Conservation (phyloP, 2,329 filamentous ascomycete species). For the Aureobasidium leucospermi region DNA sequence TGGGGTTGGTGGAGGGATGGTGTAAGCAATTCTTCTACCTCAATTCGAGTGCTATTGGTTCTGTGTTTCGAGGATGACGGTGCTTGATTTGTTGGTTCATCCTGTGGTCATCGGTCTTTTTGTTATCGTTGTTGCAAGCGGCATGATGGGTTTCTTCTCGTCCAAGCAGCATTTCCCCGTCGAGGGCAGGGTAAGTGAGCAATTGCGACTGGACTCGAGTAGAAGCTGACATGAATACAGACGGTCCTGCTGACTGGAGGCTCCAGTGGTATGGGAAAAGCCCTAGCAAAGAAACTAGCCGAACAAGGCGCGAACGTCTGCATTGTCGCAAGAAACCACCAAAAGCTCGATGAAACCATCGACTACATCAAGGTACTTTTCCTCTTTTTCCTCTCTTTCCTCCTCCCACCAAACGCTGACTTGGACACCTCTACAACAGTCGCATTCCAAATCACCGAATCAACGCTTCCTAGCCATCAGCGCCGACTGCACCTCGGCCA, state of each 20-base stretch:
- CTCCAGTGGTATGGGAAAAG: slow-evolving; percentile 85
- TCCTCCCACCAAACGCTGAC: not conserved
- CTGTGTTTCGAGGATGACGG: not conserved
- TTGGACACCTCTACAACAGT: not conserved
- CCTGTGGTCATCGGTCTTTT: not conserved
- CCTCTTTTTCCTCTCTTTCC: not conserved
- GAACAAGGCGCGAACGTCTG: slow-evolving; percentile 79
- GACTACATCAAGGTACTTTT: slow-evolving; percentile 53
- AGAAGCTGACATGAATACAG: slow-evolving; percentile 38
- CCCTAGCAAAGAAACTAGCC: slow-evolving; percentile 65
- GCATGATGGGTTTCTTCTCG: slow-evolving; percentile 61
- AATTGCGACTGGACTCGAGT: not conserved
- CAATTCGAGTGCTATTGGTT: no score
- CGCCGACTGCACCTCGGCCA: slow-evolving; percentile 67
- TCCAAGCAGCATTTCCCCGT: slow-evolving; percentile 73
- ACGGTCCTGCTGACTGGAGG: slow-evolving; percentile 84
- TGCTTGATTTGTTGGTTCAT: not conserved
- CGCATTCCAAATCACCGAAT: slow-evolving; percentile 6
- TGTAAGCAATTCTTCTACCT: not conserved
- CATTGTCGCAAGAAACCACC: slow-evolving; percentile 69
- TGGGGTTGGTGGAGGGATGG: not conserved
- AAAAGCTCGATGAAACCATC: slow-evolving; percentile 66
- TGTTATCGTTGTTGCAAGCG: slow-evolving; percentile 28
- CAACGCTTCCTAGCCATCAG: slow-evolving; percentile 81
- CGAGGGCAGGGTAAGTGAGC: slow-evolving; percentile 61